Base-by-base conservation (phyloP, 1,139 yeast species). In the Pichia sp. region DNA sequence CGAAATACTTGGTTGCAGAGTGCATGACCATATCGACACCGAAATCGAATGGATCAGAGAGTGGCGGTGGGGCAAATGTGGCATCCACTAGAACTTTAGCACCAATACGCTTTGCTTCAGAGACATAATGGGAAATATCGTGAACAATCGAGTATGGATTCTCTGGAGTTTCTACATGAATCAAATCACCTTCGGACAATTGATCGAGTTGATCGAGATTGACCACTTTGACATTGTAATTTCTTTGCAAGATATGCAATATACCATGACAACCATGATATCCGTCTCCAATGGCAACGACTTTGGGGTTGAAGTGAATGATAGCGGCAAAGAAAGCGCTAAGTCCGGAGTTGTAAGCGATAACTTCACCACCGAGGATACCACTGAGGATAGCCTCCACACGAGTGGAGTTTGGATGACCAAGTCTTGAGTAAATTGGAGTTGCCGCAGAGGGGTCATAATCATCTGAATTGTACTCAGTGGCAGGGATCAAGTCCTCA, bases 31-130 rank as follows among this genome's bases (percentile, higher is more conserved):
- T 59, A 56, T 87, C 96, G 22, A 81, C 94, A 30, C 91, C 95
- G 48, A 70, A 79, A 27, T 69, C 65, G 60, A 85, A 86, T 6
- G 94, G 91, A 67, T 85, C 84, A 45, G 88, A 84, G 19, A 53
- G 38, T 62, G 91, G 91, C 50, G 96, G 96, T 15, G 96, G 86
- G 55, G 88, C 71, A 72, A 88, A 87, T 24, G 97, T 88, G 68
- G 91, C 84, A 67, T 88, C 97, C 41, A 86, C 95, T 28, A 80
- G 52, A 19, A 86, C 60, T 21, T 62, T 50, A 0, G 94, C 95
- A 6, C 93, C 94, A 39, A 72, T 69, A 1, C 67, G 63, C 53
- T 85, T 94, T 1, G 94, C 94, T 44, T 66, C 67, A 3, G 72
- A 63, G 11, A 85, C 91, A 53, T 69, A 80, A 37, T 69, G 58